Evolutionary conservation across 306 rosid genomes (phyloP).

Genomic region (Fragaria vesca): DNA sequence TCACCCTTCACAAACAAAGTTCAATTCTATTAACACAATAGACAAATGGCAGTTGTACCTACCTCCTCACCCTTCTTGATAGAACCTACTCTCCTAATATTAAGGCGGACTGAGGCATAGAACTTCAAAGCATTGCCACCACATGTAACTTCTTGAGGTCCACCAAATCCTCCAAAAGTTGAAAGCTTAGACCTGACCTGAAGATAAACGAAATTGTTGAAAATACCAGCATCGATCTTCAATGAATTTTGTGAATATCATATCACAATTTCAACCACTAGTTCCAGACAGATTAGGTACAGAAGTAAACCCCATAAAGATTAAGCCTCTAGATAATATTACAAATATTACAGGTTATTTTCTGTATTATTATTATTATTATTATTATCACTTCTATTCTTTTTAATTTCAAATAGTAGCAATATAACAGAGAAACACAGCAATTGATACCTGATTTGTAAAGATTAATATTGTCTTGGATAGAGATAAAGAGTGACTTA

Average conservation of each 20-base stretch:
- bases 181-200: constrained; percentile 82
- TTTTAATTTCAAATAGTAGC: background rate
- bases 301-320: background rate
- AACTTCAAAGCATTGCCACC: constrained; percentile 93
- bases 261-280: background rate
- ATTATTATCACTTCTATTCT: background rate
- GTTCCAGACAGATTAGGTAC: background rate
- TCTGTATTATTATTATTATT: background rate
- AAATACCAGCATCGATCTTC: background rate
- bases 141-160: constrained; percentile 82
- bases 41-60: constrained; percentile 38
- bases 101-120: constrained; percentile 87
- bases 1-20: background rate
- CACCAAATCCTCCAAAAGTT: constrained; percentile 90
- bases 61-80: constrained; percentile 94
- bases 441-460: constrained; percentile 72
- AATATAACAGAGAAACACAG: constrained; percentile 11
- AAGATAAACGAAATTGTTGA: constrained; percentile 19
- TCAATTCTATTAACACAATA: background rate
- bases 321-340: background rate
- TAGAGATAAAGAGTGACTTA: constrained; percentile 82
- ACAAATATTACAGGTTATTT: background rate
- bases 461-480: constrained; percentile 73
- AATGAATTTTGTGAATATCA: background rate
- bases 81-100: constrained; percentile 61